A percentile compares a stretch with the other conserved stretches of the same genome.
Evolutionary conservation across 73 alveolate species (phyloP).

Genomic region (Halteria grandinella): DNA sequence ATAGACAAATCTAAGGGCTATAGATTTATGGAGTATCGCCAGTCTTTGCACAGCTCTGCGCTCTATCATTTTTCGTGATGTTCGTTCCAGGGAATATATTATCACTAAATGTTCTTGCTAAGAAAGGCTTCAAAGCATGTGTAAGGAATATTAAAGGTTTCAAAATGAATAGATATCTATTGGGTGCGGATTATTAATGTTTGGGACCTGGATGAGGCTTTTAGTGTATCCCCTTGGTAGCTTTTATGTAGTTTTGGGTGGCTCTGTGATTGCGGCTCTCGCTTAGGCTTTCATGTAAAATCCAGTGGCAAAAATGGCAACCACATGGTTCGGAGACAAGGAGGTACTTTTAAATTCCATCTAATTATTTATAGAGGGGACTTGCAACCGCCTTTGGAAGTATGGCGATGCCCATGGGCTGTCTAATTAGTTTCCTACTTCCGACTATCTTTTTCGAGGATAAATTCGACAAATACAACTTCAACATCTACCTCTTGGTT

Average conservation of each 20-base stretch:
- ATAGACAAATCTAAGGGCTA: neutral
- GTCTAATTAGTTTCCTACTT: conserved; percentile 71
- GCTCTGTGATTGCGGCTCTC: conserved; percentile 54
- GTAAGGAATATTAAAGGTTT: too few relatives aligned
- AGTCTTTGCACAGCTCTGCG: neutral
- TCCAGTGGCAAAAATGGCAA: conserved; percentile 85
- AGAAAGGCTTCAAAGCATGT: neutral
- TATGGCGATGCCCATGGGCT: conserved; percentile 75
- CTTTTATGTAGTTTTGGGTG: conserved; percentile 55
- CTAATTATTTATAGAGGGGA: too few relatives aligned
- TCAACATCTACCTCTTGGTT: conserved; percentile 64
- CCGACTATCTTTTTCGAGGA: conserved; percentile 70
- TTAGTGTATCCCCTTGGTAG: neutral
- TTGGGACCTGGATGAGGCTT: conserved; percentile 47
- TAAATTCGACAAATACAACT: conserved; percentile 38
- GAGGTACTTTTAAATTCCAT: too few relatives aligned
- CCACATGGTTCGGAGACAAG: conserved; percentile 86
- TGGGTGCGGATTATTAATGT: neutral
- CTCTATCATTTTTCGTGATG: conserved; percentile 12
- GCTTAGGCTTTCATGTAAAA: conserved; percentile 83
- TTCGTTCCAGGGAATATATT: conserved; percentile 47
- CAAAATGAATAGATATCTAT: too few relatives aligned
- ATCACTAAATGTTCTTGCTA: conserved; percentile 45
- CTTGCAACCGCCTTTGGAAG: conserved; percentile 83
- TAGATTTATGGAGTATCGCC: too few relatives aligned